Base-by-base conservation (phyloP, 192 early-diverging fungal genomes). In the Linnemannia zychae region DNA sequence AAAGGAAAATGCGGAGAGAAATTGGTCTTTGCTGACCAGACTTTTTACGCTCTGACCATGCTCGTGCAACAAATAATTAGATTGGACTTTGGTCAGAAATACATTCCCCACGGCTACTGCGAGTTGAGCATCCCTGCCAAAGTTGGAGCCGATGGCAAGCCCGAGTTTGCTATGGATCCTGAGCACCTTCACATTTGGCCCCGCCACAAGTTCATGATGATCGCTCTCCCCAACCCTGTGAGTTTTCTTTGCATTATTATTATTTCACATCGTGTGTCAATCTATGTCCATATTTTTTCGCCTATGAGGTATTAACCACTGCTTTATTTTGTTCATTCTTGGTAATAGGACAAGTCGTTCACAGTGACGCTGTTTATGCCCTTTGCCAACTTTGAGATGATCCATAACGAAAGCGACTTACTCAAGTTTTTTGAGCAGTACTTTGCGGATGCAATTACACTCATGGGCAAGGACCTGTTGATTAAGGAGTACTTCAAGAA, bases 141-240 rank as follows among this genome's bases (percentile, higher is more conserved):
- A 52, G 76, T 88, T 9, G 88, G 80, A 33, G 92, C 91, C 15
- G 74, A 92, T 68, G 93, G 91, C 11, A 60, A 89, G 66, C 48
- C 70, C n/a, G 91, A 94, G 18, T 98, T 94, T 89, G 93, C 92
- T 22, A 95, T 99, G 92, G 93, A 95, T 80, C 93, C 96, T 3
- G 91, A 97, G 81, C 97, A 98, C 72, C 90, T 99, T 70, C 98
- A 99, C 86, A 99, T 99, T 75, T 99, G 98, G 98, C 98, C 98
- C 12, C 91, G 96, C 13, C 94, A 97, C 74, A 95, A 95, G 20
- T 98, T 97, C 75, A 99, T 99, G 98, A 92, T 99, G 88, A 99
- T 99, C 87, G 98, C 98, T 0, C 91, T 99, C 67, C 97, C 98
- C 47, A 99, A 99, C 88, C 90, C 91, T 72, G 94, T 95, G 87